Conservation (phyloP, 805 yeast species). For the Barnettozyma sp. region DNA sequence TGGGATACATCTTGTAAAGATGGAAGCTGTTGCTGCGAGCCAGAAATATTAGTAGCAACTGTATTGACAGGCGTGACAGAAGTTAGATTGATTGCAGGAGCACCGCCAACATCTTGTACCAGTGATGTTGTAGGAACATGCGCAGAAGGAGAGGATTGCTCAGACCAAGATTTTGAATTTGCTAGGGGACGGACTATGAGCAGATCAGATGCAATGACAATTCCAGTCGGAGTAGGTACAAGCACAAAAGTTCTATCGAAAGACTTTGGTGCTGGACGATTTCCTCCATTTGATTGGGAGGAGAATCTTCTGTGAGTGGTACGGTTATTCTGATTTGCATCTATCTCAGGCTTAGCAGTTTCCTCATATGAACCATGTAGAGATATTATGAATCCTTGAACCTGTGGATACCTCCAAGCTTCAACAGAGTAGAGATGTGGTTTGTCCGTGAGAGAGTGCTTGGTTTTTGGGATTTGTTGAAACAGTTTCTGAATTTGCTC, state of each 20-base stretch:
- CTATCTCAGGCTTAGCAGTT: conserved; percentile 44
- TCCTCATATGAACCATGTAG: conserved; percentile 87
- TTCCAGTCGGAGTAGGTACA: conserved; percentile 60
- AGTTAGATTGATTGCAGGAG: no score
- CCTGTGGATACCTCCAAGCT: conserved; percentile 59
- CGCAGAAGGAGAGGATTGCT: conserved; percentile 3
- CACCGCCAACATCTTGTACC: conserved; percentile 5
- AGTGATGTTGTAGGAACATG: conserved; percentile 10
- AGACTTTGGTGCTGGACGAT: conserved; percentile 48
- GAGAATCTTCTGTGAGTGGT: conserved; percentile 1
- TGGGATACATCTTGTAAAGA: conserved; percentile 9
- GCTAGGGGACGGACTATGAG: conserved; percentile 58
- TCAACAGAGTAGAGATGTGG: conserved; percentile 74
- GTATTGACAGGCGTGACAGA: no score
- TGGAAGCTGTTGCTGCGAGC: no score
- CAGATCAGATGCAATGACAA: conserved; percentile 84
- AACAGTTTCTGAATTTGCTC: conserved; percentile 58
- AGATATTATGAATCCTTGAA: conserved; percentile 69
- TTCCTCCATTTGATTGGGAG: conserved; percentile 15
- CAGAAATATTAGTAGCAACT: no score
- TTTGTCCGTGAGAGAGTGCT: conserved; percentile 57
- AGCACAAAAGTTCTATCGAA: conserved; percentile 83
- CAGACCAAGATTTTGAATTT: conserved; percentile 50
- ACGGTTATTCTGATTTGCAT: conserved; percentile 18
- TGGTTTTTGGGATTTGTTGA: conserved; percentile 65